Conservation (phyloP, 2,329 filamentous ascomycete genomes). For the Pseudomassariella vexata region DNA sequence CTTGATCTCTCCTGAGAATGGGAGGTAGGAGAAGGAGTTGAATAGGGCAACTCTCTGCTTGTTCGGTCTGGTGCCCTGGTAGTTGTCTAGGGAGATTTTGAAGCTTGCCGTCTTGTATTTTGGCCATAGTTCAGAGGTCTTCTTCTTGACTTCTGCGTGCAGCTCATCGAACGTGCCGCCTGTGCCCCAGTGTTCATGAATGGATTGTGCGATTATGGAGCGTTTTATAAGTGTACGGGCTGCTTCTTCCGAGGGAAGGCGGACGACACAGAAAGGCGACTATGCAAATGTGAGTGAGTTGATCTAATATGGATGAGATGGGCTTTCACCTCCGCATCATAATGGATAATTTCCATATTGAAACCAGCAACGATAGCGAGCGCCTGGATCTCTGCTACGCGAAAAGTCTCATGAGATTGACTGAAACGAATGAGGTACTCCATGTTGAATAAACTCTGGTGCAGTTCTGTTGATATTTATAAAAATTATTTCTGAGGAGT, state of each 20-base stretch:
- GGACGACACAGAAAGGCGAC: constrained; percentile 82
- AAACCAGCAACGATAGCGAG: constrained; percentile 65
- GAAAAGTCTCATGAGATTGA: constrained; percentile 88
- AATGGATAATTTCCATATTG: constrained; percentile 66
- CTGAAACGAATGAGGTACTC: constrained; percentile 86
- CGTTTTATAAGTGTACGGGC: constrained; percentile 65
- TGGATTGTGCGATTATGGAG: constrained; percentile 74
- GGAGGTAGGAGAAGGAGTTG: constrained; percentile 73
- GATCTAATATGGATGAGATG: constrained; percentile 10
- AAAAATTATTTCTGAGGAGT: too few relatives aligned
- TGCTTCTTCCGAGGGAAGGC: constrained; percentile 57
- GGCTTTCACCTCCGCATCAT: constrained; percentile 67
- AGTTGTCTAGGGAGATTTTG: constrained; percentile 80
- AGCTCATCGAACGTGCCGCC: constrained; percentile 63
- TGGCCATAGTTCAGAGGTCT: constrained; percentile 60
- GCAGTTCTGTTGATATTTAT: too few relatives aligned
- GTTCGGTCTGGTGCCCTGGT: constrained; percentile 63
- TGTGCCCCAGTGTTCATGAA: constrained; percentile 85
- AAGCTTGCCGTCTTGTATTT: constrained; percentile 63
- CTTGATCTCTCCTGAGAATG: constrained; percentile 69
- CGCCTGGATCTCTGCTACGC: constrained; percentile 75
- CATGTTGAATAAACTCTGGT: too few relatives aligned
- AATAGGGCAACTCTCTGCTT: constrained; percentile 68
- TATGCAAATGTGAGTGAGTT: constrained; percentile 35
- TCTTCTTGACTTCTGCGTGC: constrained; percentile 56